phyloP scores from a whole-genome alignment of 2,329 filamentous ascomycete genomes.

The Penicillium sp. region DNA sequence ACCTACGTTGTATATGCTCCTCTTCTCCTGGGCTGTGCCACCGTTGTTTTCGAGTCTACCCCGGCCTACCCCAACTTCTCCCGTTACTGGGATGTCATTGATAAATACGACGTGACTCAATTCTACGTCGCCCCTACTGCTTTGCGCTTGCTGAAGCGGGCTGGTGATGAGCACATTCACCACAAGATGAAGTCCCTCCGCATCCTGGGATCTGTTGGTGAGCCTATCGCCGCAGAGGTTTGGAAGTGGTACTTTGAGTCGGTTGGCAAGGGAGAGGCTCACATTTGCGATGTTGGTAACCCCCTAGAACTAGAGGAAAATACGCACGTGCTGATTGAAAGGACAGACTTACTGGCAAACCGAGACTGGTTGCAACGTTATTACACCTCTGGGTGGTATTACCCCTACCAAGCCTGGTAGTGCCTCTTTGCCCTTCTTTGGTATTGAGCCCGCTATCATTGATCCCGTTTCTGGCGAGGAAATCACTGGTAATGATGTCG shows the following conservation, averaged over 20 bases:
- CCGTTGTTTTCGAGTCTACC: conserved; percentile 96
- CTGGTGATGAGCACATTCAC: conserved; percentile 88
- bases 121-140: conserved; percentile 98
- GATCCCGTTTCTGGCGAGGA: conserved; percentile 94
- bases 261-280: conserved; percentile 88
- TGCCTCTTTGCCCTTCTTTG: conserved; percentile 95
- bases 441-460: conserved; percentile 95
- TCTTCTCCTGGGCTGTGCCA: conserved; percentile 85
- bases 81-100: conserved; percentile 97
- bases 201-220: conserved; percentile 90
- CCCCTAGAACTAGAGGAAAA: neutral
- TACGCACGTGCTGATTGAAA: neutral
- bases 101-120: conserved; percentile 90
- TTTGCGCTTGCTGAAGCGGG: conserved; percentile 88
- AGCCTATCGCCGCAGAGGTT: conserved; percentile 95
- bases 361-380: conserved; percentile 95
- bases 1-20: conserved; percentile 98
- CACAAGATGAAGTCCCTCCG: conserved; percentile 84
- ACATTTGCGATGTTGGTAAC: conserved; percentile 86
- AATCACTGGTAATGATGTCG: conserved; percentile 91
- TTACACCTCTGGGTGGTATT: conserved; percentile 86
- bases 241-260: conserved; percentile 99
- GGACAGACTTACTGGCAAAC: conserved; percentile 98
- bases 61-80: conserved; percentile 98
- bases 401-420: conserved; percentile 96